Base-by-base conservation (phyloP, 1,139 yeast genomes). In the Suhomyces anneliseae region DNA sequence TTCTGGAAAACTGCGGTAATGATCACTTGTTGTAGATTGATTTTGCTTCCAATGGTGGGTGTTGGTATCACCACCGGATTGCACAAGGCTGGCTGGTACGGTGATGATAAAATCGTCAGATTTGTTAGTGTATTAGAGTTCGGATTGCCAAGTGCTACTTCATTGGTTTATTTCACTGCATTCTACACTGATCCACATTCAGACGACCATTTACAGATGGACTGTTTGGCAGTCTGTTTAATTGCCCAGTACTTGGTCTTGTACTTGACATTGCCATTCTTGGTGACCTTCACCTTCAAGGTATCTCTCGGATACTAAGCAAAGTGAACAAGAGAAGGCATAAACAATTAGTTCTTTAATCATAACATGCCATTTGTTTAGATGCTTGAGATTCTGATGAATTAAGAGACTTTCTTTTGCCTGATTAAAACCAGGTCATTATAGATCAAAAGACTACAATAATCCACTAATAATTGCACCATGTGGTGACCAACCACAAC, bases 91-190 rank as follows among this genome's bases (percentile, higher is more conserved):
- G 78, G 78, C 4, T 74, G 79, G 79, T 75, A 64, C 51, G 75
- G 69, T 11, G 79, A 75, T 41, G 90, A 89, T 59, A 59, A 58
- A 24, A 54, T 74, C 27, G 57, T 75, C 24, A 66, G 82, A 32
- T 87, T 92, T 57, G 85, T 90, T 12, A 79, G 88, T 58, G 86
- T 87, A 15, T 74, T 90, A 41, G 83, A 86, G 19, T 86, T 83
- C 62, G 90, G 95, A 0, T 76, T 89, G 49, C 97, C 97, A 0
- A 85, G 87, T 51, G 96, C 97, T 0, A 90, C 97, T 0, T 79
- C 90, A 1, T 79, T 89, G 57, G 84, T 90, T 19, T 90, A 89
- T 61, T 74, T 90, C 53, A 89, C 97, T 3, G 93, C 96, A 6
- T 84, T 88, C 60, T 88, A 84, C 64, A 84, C 93, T 1, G 87